Evolutionary conservation across 345 rosid genomes (phyloP), one percentile per base, ranked within the genome.

Genomic region (Pistacia integerrima): DNA sequence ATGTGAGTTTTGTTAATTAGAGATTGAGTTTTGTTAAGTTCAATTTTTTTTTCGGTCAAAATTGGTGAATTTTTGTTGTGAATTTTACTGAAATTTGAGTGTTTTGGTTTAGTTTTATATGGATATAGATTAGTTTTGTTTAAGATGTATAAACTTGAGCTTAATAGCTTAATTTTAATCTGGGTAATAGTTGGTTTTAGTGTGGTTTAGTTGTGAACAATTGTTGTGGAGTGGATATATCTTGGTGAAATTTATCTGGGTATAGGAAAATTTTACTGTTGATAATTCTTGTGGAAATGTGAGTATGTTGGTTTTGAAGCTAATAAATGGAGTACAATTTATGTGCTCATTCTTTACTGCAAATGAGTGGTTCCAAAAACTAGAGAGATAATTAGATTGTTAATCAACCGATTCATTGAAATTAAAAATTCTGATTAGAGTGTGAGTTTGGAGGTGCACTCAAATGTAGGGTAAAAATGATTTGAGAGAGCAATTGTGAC

Each of bases 1-100:
- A 93, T 81, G 99, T 96, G 87, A 90, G 99, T 78, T 74, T 72
- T 38, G 69, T 22, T 41, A 28, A 14, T 59, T n/a, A 62, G 17
- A 55, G n/a, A 22, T 35, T 36, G 49, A 64, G 41, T 74, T 64
- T 46, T 20, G 36, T 33, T 16, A 41, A 41, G 46, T 41, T 41
- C 8, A 8, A 41, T 41, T 41, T 41, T 41, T 41, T 41, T 41
- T 41, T 41, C 0, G 1, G 46, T 41, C 46, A 41, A 41, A 1
- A 41, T 41, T 41, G 46, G 46, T 8, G 6, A 41, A 41, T 41
- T 41, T 41, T 41, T 41, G 46, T 41, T 41, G 46, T 41, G 46
- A 41, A 41, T 41, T 41, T 41, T 5, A 1, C 46, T 5, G 46
- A 41, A 41, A 41, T 41, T 41, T 22, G 38, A 52, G 58, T 67